Percentiles rank a stretch among this genome's conserved stretches.
Evolutionary conservation across 2,329 filamentous ascomycete species (phyloP).

Genomic region (Botrytis cinerea): DNA sequence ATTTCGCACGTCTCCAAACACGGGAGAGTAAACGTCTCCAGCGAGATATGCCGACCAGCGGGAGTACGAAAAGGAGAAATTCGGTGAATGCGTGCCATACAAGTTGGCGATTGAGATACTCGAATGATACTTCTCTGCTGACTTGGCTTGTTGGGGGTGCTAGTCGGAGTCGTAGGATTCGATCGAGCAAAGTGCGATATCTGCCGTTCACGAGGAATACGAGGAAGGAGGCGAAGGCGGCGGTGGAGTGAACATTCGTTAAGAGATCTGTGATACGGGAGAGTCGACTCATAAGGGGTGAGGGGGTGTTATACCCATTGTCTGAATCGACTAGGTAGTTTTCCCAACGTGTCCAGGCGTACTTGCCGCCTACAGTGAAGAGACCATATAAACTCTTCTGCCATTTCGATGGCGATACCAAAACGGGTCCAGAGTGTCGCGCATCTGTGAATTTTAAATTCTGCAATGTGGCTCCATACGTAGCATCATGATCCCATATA

Average conservation of each 20-base stretch:
- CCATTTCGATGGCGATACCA: conserved; percentile 71
- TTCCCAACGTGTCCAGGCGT: conserved; percentile 92
- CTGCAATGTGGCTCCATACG: conserved; percentile 90
- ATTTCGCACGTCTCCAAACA: conserved; percentile 79
- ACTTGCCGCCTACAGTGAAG: conserved; percentile 82
- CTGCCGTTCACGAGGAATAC: conserved; percentile 88
- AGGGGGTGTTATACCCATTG: conserved; percentile 69
- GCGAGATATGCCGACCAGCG: conserved; percentile 88
- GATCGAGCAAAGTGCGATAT: conserved; percentile 88
- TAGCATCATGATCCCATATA: conserved; percentile 95
- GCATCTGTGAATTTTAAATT: conserved; percentile 90
- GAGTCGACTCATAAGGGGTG: conserved; percentile 55
- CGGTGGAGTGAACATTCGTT: conserved; percentile 75
- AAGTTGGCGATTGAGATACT: conserved; percentile 94
- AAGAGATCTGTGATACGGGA: conserved; percentile 67
- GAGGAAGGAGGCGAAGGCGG: conserved; percentile 82
- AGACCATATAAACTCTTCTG: conserved; percentile 86
- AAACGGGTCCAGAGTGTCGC: conserved; percentile 60
- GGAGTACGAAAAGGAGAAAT: conserved; percentile 95
- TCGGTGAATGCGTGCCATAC: conserved; percentile 99
- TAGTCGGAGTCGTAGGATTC: conserved; percentile 79
- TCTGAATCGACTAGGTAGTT: conserved; percentile 77
- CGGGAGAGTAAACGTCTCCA: conserved; percentile 90
- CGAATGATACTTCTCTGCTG: conserved; percentile 90
- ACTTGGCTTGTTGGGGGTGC: conserved; percentile 83